phyloP scores from a whole-genome alignment of 2,329 filamentous ascomycete species.

The Incumbomyces delicatus region DNA sequence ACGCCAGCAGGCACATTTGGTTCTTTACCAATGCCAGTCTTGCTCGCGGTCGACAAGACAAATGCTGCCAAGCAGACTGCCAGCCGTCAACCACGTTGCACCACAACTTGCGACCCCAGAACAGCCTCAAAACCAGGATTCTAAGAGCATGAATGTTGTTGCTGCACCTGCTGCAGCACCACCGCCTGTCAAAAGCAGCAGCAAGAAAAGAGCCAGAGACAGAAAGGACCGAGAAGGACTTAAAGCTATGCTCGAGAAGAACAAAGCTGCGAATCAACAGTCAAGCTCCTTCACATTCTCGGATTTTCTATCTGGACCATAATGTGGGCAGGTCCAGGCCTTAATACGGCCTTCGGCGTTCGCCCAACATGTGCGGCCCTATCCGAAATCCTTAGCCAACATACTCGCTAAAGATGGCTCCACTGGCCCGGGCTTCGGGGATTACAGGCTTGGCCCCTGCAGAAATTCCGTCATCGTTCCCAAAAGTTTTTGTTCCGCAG shows the following conservation, averaged over 20 bases:
- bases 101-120: background rate
- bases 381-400: too few relatives aligned
- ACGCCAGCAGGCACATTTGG: background rate
- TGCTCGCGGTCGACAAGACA: constrained; percentile 1
- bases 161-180: background rate
- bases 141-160: background rate
- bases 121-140: background rate
- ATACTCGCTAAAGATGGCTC: too few relatives aligned
- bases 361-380: too few relatives aligned
- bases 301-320: constrained; percentile 19
- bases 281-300: constrained; percentile 14
- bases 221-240: constrained; percentile 43
- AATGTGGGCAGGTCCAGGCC: constrained; percentile 6
- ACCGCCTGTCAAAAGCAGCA: constrained; percentile 25
- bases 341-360: constrained; percentile 3
- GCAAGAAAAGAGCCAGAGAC: constrained; percentile 47
- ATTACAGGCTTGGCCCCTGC: too few relatives aligned
- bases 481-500: constrained; percentile 6
- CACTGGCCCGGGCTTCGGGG: too few relatives aligned
- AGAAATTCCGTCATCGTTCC: constrained; percentile 10
- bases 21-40: background rate
- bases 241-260: constrained; percentile 39
- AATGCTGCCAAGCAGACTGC: background rate
- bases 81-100: background rate
- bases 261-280: constrained; percentile 5